phyloP scores from a whole-genome alignment of 371 early-diverging fungal genomes.

The Globomyces sp. region DNA sequence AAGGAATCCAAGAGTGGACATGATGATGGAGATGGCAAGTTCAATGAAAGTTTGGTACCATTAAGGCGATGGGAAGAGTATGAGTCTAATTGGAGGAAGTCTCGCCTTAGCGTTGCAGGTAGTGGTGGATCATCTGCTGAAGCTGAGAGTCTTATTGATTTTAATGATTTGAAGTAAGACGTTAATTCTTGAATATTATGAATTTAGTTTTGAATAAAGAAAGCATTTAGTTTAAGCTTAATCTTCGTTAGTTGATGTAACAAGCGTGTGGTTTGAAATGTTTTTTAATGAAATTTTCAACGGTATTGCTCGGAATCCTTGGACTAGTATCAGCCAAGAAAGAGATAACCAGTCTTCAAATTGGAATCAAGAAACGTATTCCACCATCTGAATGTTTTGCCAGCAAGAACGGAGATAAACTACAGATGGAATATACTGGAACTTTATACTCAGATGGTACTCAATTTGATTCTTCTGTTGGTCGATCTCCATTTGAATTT shows the following conservation, averaged over 20 bases:
- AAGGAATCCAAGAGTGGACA: conserved; percentile 56
- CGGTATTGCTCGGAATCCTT: neutral
- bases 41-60: conserved; percentile 85
- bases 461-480: conserved; percentile 76
- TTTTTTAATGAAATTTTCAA: no score
- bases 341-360: neutral
- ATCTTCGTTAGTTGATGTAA: no score
- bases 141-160: no score
- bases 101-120: no score
- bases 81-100: conserved; percentile 33
- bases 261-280: no score
- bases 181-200: no score
- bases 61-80: conserved; percentile 88
- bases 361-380: conserved; percentile 19
- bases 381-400: conserved; percentile 33
- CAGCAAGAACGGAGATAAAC: conserved; percentile 27
- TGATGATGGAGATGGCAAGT: conserved; percentile 58
- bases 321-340: neutral
- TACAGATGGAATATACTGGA: conserved; percentile 34
- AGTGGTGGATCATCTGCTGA: no score
- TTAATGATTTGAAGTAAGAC: no score
- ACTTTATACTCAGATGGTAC: conserved; percentile 57
- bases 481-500: conserved; percentile 75
- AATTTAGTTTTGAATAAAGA: no score
- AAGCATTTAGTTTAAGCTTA: no score